These are phyloP conservation scores for Salix exigua DNA, from an alignment of 345 rosid species.

Conservation along the genomic window DNA sequence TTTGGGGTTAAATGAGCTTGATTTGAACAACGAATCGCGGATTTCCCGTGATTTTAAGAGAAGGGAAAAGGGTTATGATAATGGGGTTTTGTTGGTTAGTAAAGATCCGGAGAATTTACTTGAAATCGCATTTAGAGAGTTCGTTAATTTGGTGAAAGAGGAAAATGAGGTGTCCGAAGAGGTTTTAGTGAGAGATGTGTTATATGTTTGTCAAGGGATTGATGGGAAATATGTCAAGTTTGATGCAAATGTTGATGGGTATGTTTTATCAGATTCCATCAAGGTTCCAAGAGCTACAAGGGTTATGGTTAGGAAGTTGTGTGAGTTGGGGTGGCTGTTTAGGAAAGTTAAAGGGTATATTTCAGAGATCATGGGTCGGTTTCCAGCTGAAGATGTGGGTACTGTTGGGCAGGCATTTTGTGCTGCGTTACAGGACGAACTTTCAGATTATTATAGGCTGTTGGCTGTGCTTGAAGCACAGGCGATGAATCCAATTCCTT, in stretches of 20 bases:
- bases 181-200: slow-evolving; percentile 80
- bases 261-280: slow-evolving; percentile 48
- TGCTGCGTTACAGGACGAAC: slow-evolving; percentile 90
- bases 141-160: slow-evolving; percentile 57
- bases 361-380: slow-evolving; percentile 70
- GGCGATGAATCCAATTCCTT: slow-evolving; percentile 87
- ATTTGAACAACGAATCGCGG: slow-evolving; percentile 26
- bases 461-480: slow-evolving; percentile 87
- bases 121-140: slow-evolving; percentile 76
- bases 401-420: slow-evolving; percentile 95
- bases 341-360: slow-evolving; percentile 78
- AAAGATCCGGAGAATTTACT: slow-evolving; percentile 79
- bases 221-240: slow-evolving; percentile 86
- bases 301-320: slow-evolving; percentile 69
- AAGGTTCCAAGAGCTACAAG: slow-evolving; percentile 72
- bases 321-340: slow-evolving; percentile 95
- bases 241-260: slow-evolving; percentile 61
- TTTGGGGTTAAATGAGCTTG: slow-evolving; percentile 38
- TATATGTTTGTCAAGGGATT: slow-evolving; percentile 90
- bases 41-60: slow-evolving; percentile 26
- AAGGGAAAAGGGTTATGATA: slow-evolving; percentile 46
- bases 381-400: slow-evolving; percentile 80
- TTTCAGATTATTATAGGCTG: slow-evolving; percentile 78
- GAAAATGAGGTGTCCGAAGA: slow-evolving; percentile 91
- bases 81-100: slow-evolving; percentile 68